Conservation (phyloP, 1,139 yeast species). For the Magnusiomyces sp. region DNA sequence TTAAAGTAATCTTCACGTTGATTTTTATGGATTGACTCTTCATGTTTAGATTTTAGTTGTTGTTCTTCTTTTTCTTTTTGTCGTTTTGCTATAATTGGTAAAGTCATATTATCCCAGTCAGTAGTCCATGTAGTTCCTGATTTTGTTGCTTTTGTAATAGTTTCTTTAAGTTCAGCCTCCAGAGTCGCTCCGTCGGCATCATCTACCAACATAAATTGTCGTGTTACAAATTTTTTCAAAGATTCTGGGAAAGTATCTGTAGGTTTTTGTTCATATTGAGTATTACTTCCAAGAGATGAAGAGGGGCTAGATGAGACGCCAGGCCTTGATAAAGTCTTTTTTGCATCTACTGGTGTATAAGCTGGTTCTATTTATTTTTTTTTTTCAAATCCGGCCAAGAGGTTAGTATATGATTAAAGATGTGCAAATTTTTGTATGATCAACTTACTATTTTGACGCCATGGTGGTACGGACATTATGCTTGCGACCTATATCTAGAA, state of each 20-base stretch:
- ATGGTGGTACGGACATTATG: constrained; percentile 24
- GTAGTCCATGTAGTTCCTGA: constrained; percentile 42
- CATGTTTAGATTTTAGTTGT: not conserved
- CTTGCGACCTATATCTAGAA: not conserved
- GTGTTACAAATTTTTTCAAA: constrained; percentile 40
- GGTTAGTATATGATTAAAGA: too few species aligned
- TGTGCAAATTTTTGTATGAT: too few species aligned
- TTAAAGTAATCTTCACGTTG: too few species aligned
- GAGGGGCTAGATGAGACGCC: constrained; percentile 4
- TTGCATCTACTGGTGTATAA: constrained; percentile 16
- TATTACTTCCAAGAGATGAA: constrained; percentile 2
- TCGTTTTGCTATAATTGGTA: constrained; percentile 42
- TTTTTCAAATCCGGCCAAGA: too few species aligned
- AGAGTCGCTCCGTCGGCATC: constrained; percentile 32
- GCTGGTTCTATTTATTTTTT: constrained; percentile 9
- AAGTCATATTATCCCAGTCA: constrained; percentile 50
- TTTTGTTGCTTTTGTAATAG: constrained; percentile 45
- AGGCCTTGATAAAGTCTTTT: constrained; percentile 12
- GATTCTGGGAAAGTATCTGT: constrained; percentile 39
- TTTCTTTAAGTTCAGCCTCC: constrained; percentile 39
- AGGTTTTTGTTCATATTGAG: constrained; percentile 21
- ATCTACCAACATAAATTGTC: constrained; percentile 37
- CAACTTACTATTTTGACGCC: constrained; percentile 20
- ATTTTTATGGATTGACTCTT: too few species aligned
- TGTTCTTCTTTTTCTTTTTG: constrained; percentile 8